Percentiles rank a stretch among this genome's conserved stretches.
These are phyloP conservation scores for Gnomoniopsis smithogilvyi DNA, from an alignment of 2,329 filamentous ascomycete species.

Conservation along the genomic window DNA sequence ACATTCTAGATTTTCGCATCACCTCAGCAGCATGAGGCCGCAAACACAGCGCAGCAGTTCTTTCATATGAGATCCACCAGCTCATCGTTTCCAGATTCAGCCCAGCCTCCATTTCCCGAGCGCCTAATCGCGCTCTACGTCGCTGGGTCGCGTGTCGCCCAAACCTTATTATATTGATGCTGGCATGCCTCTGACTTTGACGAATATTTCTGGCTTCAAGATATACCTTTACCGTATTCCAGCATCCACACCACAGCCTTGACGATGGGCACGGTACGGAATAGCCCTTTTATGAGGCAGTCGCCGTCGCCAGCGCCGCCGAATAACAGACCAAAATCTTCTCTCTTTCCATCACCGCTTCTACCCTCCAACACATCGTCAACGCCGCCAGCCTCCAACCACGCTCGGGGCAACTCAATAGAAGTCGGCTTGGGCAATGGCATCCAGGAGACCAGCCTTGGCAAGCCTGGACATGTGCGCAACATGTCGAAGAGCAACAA, in stretches of 20 bases:
- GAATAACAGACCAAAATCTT: conserved; percentile 67
- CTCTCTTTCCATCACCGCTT: conserved; percentile 57
- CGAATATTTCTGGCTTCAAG: not conserved
- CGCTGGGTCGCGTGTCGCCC: conserved; percentile 4
- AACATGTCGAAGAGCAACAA: conserved; percentile 63
- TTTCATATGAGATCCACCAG: conserved; percentile 1
- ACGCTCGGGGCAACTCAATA: conserved; percentile 11
- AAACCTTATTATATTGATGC: conserved; percentile 10
- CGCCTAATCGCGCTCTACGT: not conserved
- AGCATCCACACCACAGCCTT: not conserved
- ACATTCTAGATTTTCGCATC: not conserved
- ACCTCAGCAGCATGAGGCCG: conserved; percentile 10
- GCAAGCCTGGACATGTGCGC: conserved; percentile 37
- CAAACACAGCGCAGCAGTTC: not conserved
- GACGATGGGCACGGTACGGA: conserved; percentile 56
- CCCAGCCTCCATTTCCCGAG: not conserved
- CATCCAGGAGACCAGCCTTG: conserved; percentile 10
- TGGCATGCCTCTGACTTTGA: conserved; percentile 16
- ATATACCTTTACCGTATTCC: not conserved
- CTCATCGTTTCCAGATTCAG: not conserved
- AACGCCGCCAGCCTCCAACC: not conserved
- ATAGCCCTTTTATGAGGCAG: conserved; percentile 74
- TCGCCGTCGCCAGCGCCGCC: conserved; percentile 61
- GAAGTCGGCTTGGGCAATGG: conserved; percentile 1
- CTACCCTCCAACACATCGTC: conserved; percentile 3